phyloP scores from a whole-genome alignment of 352 stramenopile species.

The Pythium pyrilobum region DNA sequence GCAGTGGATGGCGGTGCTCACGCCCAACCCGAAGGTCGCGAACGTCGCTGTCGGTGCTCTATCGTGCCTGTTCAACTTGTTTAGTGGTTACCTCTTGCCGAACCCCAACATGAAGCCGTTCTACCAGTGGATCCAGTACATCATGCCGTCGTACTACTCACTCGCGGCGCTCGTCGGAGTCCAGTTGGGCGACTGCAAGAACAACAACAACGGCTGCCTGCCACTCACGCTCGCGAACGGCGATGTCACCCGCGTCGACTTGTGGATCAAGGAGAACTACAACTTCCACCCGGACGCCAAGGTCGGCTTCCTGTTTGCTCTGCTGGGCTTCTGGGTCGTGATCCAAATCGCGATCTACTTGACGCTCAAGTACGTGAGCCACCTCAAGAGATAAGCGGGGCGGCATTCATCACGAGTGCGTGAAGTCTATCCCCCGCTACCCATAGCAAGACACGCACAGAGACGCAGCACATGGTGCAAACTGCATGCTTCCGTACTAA shows the following conservation, averaged over 20 bases:
- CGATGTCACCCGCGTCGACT: constrained; percentile 16
- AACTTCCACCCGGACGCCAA: constrained; percentile 44
- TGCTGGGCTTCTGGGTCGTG: constrained; percentile 53
- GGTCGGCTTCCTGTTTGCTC: constrained; percentile 37
- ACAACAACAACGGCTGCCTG: constrained; percentile 19
- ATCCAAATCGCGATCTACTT: constrained; percentile 52
- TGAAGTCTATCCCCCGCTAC: no score
- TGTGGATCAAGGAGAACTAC: constrained; percentile 40
- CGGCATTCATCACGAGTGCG: neutral
- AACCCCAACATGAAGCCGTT: constrained; percentile 40
- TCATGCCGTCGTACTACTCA: constrained; percentile 58
- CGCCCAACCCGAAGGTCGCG: constrained; percentile 68
- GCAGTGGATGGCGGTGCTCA: constrained; percentile 71
- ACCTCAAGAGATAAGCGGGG: constrained; percentile 49
- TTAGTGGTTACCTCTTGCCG: constrained; percentile 49
- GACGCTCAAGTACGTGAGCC: constrained; percentile 64
- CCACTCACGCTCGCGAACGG: constrained; percentile 12
- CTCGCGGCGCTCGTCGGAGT: constrained; percentile 31
- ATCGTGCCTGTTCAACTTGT: constrained; percentile 67
- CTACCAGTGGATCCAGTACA: constrained; percentile 72
- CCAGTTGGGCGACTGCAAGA: constrained; percentile 32
- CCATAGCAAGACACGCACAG: no score
- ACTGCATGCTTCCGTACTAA: no score
- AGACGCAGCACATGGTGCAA: no score
- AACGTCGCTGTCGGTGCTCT: constrained; percentile 67